Base-by-base conservation (phyloP, 495 filamentous ascomycete genomes). In the Penicillium ucsense region DNA sequence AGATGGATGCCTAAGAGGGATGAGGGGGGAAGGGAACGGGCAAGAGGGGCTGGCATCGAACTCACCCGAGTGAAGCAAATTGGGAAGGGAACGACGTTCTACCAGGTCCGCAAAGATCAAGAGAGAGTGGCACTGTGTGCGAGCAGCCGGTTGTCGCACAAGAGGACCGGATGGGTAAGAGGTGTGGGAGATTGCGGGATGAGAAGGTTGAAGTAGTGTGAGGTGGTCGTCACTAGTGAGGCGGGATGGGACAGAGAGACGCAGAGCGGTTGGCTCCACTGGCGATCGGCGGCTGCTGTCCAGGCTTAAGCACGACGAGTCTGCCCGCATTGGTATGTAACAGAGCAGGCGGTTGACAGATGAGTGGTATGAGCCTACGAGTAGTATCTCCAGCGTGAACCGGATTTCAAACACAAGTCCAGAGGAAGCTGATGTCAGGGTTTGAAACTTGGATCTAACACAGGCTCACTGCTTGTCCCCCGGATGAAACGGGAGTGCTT, bases 241-340 rank as follows among this genome's bases (percentile, higher is more conserved):
- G 63, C 59, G 63, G 63, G 63, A 66, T 60, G 59, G 52, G 41
- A 46, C 56, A 48, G 44, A 45, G 33, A 37, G 33, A 60, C 20
- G 20, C 20, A 20, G 20, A 20, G 20, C 20, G 20, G 20, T 20
- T 20, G 65, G 63, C 63, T 66, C 65, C 67, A 66, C 61, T 61
- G 61, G 54, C 64, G 66, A 70, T 70, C 67, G 56, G 63, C 67
- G 61, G 61, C 58, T 70, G 63, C 64, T 43, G 31, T 32, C 27
- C 55, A 54, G 62, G 52, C 60, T 42, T 54, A 45, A 53, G 53
- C 50, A 49, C 47, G 41, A 34, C 40, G 39, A 54, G 46, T 33
- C 31, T 40, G 20, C 35, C 48, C n/a, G n/a, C n/a, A n/a, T n/a
- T n/a, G n/a, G n/a, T n/a, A n/a, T n/a, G n/a, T n/a, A n/a, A 47